Conservation (phyloP, 352 stramenopile genomes). For the Phytophthora melonis region DNA sequence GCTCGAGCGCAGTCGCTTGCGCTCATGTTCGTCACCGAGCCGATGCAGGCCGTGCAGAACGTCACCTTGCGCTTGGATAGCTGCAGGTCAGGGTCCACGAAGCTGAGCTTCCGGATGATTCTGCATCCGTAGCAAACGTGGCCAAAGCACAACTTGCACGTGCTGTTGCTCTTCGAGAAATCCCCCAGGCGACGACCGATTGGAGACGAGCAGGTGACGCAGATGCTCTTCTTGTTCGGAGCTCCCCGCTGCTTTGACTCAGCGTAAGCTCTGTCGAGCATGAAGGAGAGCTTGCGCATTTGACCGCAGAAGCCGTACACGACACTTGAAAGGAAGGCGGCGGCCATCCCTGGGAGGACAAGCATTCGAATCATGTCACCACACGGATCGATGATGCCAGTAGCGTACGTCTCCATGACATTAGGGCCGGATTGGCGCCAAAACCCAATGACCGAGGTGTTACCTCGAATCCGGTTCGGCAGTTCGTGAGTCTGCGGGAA, state of each 20-base stretch:
- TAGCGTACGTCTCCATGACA: constrained; percentile 41
- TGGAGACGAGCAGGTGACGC: constrained; percentile 23
- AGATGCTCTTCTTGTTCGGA: constrained; percentile 26
- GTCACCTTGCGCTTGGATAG: constrained; percentile 43
- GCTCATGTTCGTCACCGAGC: constrained; percentile 17
- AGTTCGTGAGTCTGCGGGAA: constrained; percentile 35
- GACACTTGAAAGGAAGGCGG: constrained; percentile 30
- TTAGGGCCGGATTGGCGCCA: constrained; percentile 38
- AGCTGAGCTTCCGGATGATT: constrained; percentile 42
- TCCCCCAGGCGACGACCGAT: constrained; percentile 20
- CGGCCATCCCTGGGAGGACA: constrained; percentile 31
- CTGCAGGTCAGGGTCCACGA: constrained; percentile 38
- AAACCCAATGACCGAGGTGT: constrained; percentile 42
- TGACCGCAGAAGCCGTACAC: constrained; percentile 34
- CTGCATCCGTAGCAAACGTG: constrained; percentile 39
- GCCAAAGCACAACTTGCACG: constrained; percentile 42
- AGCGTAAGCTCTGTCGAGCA: constrained; percentile 33
- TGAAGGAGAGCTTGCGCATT: constrained; percentile 37
- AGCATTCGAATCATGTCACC: constrained; percentile 31
- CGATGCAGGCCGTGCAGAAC: constrained; percentile 41
- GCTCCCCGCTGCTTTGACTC: constrained; percentile 14
- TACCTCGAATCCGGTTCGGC: constrained; percentile 42
- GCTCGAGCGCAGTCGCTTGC: constrained; percentile 16
- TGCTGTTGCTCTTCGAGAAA: constrained; percentile 18
- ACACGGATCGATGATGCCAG: constrained; percentile 35